Percentiles rank a stretch among this genome's conserved stretches.
phyloP scores from a whole-genome alignment of 2,329 filamentous ascomycete genomes.

The Ophiostoma himal-ulmi region DNA sequence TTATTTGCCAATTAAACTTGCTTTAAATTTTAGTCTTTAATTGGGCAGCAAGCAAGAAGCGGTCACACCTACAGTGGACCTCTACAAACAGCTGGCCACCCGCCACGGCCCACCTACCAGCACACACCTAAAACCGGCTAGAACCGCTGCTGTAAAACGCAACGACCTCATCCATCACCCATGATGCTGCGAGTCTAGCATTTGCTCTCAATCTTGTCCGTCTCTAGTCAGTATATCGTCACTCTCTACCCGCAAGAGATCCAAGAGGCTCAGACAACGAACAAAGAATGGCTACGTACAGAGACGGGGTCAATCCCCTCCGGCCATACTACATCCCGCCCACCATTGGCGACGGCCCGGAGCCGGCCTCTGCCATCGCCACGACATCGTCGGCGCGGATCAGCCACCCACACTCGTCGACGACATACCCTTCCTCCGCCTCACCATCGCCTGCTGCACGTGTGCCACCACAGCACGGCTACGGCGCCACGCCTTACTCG shows the following conservation, averaged over 20 bases:
- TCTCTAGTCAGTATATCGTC: no score
- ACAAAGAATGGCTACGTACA: slow-evolving; percentile 39
- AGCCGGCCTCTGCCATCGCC: slow-evolving; percentile 29
- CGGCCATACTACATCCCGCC: slow-evolving; percentile 64
- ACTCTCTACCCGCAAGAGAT: neutral
- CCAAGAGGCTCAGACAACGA: neutral
- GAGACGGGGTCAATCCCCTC: slow-evolving; percentile 55
- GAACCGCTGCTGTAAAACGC: slow-evolving; percentile 9
- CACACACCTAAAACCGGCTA: slow-evolving; percentile 1
- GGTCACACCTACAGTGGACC: slow-evolving; percentile 10
- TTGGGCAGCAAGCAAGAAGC: neutral
- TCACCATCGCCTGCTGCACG: neutral
- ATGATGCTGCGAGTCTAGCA: neutral
- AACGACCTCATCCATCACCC: slow-evolving; percentile 4
- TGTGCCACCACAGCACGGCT: slow-evolving; percentile 42
- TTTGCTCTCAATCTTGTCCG: neutral
- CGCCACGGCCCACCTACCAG: neutral
- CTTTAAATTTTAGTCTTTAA: slow-evolving; percentile 5
- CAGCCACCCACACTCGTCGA: neutral
- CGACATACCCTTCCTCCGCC: neutral
- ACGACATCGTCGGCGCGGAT: slow-evolving; percentile 32
- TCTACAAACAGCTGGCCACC: neutral
- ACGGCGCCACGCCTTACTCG: slow-evolving; percentile 44
- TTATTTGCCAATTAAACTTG: slow-evolving; percentile 7
- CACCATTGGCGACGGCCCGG: slow-evolving; percentile 45